Evolutionary conservation across 139 green algal genomes (phyloP), one percentile per base, ranked within the genome.

Genomic region (Mychonastes homosphaera): DNA sequence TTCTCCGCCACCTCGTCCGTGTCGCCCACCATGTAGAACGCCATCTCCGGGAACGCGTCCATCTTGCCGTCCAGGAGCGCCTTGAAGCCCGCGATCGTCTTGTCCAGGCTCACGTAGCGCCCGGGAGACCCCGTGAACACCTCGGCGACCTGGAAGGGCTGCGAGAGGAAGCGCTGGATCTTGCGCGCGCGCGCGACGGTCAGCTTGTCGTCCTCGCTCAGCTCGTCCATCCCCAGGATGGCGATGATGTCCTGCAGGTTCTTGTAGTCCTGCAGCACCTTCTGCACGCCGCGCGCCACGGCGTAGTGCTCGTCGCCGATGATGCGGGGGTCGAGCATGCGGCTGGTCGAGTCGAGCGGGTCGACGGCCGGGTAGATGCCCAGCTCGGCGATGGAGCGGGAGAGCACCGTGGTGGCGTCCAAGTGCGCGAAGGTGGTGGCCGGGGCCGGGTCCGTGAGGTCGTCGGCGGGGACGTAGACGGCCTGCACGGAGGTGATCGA

Each of bases 171-270:
- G 48, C 93, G 84, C 85, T 98, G 90, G 47, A 98, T 94, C 85
- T 99, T 99, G 64, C 93, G 82, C 3, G 93, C 93, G 53, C 93
- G 89, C 0, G 93, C 86, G 32, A 99, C 93, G 6, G 85, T 95
- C 53, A 98, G 72, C 81, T 99, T 99, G 81, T 99, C 93, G 71
- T 98, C 93, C 75, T 99, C 93, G 35, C 64, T 86, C 66, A 99
- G 81, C 85, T 99, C 93, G 70, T 99, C 93, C 93, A 99, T 99
- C 49, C 93, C 93, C 64, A 99, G 81, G 79, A 99, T 99, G 71
- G 93, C 92, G 81, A 99, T 98, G 79, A 99, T 99, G 75, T 98
- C 92, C 83, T 79, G 82, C 82, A 95, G 58, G 79, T 94, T 94
- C 79, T 93, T 93, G 86, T 95, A 95, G 79, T 90, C 82, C 76